Percentiles rank a stretch among this genome's conserved stretches.
Conservation (phyloP, 2,329 filamentous ascomycete genomes). For the Aspergillus chevalieri region DNA sequence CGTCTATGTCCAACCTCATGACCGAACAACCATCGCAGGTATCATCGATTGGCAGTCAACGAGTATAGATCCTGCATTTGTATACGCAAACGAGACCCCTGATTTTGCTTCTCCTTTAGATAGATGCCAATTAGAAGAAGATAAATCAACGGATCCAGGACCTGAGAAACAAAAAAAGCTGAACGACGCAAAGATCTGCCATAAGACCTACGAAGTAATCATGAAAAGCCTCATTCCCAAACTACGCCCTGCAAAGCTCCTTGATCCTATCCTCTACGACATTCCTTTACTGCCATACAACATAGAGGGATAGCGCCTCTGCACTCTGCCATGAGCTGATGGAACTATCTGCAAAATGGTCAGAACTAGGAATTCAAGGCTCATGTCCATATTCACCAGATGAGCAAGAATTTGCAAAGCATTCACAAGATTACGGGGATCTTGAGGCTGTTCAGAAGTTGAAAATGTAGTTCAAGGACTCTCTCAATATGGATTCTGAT, state of each 20-base stretch:
- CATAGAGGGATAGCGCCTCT: background rate
- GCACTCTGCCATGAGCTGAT: background rate
- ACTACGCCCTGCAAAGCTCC: background rate
- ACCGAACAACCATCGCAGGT: slow-evolving; percentile 20
- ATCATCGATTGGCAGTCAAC: slow-evolving; percentile 27
- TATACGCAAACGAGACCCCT: slow-evolving; percentile 17
- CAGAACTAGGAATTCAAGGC: background rate
- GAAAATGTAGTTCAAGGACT: slow-evolving; percentile 14
- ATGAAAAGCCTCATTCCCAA: background rate
- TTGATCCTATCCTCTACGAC: background rate
- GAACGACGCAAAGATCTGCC: background rate
- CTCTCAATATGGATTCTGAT: slow-evolving; percentile 16
- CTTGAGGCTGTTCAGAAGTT: slow-evolving; percentile 5
- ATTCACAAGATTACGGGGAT: background rate
- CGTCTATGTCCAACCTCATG: slow-evolving; percentile 25
- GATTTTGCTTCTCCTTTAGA: background rate
- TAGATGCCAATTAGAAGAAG: background rate
- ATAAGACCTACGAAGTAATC: background rate
- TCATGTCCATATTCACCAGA: background rate
- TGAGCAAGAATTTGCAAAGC: background rate
- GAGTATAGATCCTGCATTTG: slow-evolving; percentile 21
- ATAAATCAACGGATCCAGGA: background rate
- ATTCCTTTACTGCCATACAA: background rate
- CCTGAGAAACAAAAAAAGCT: background rate
- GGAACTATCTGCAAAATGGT: background rate